Percentiles rank a stretch among this genome's conserved stretches.
Conservation (phyloP, 2,329 filamentous ascomycete genomes). For the Aspergillus phoenicis region DNA sequence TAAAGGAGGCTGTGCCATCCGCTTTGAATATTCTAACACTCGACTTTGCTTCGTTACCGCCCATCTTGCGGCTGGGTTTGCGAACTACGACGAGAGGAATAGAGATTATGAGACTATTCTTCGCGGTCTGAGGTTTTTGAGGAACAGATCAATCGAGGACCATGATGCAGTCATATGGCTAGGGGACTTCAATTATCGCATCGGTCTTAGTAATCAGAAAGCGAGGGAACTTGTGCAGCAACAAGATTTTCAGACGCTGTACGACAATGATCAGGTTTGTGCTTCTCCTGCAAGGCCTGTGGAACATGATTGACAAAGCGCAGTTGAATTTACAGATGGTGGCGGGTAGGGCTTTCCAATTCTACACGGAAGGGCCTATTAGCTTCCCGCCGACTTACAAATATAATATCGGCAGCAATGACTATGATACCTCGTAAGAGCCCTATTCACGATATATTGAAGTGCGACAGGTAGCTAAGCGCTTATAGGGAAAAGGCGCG, state of each 20-base stretch:
- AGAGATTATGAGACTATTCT: constrained; percentile 89
- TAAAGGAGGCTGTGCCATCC: constrained; percentile 95
- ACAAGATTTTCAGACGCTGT: constrained; percentile 74
- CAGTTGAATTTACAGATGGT: constrained; percentile 96
- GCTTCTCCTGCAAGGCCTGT: not conserved
- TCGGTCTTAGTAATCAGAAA: constrained; percentile 77
- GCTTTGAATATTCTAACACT: constrained; percentile 91
- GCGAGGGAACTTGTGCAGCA: constrained; percentile 73
- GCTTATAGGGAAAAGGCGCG: constrained; percentile 77
- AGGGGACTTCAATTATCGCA: constrained; percentile 97
- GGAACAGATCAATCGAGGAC: constrained; percentile 86
- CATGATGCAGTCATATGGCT: constrained; percentile 93
- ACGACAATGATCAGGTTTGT: constrained; percentile 83
- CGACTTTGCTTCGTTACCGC: constrained; percentile 94
- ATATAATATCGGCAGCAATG: constrained; percentile 84
- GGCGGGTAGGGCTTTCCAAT: constrained; percentile 82
- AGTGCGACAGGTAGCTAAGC: constrained; percentile 31
- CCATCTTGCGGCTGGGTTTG: constrained; percentile 91
- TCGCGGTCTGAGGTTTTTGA: constrained; percentile 83
- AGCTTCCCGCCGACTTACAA: constrained; percentile 94
- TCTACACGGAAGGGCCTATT: constrained; percentile 87
- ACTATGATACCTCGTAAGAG: constrained; percentile 83
- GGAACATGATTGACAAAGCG: constrained; percentile 17
- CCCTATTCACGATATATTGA: not conserved
- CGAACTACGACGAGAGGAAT: constrained; percentile 95